Base-by-base conservation (phyloP, 768 basidiomycete species). In the Kwoniella pini region DNA sequence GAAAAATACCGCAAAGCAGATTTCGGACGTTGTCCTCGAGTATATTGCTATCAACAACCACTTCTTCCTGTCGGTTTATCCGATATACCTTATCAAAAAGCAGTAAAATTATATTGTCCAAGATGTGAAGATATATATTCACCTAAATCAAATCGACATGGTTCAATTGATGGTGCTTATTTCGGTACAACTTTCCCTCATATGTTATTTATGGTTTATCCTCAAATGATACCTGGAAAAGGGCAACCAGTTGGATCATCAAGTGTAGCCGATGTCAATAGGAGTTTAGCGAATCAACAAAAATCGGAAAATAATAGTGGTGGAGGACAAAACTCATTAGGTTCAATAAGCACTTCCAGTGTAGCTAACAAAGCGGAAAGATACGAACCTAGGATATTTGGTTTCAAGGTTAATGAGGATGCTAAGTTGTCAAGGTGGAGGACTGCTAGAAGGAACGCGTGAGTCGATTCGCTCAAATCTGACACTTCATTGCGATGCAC, bases 1-100 rank as follows among this genome's bases (percentile, higher is more conserved):
- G 93, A 97, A 69, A 99, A 99, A 81, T 97, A 95, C 83, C 96
- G 94, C 79, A 89, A 91, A 66, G 93, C 91, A 55, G 96, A 99
- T 78, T 99, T 99, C 71, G 95, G 96, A 26, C 89, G 96, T 46
- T 99, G 96, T 80, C 96, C 96, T 3, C 90, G 96, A 64, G 96
- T 98, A 24, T 85, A 95, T 68, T 98, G 96, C 82, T 89, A 91
- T 75, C 84, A 85, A 4, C 96, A 98, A 76, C 88, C 93, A 15
- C 89, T 99, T 64, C 89, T 98, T 30, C 96, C 96, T 15, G 91
- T 98, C 64, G 96, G 96, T 17, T 86, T 98, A 27, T 93, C 90
- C 62, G 96, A 99, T 79, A 84, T 92, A n/a, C 90, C 96, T 0
- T 98, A 96, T 79, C 91, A 96, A 77, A 99, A 98, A 81, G 93